Percentiles rank a stretch among this genome's conserved stretches.
These are phyloP conservation scores for Isoetes taiwanensis DNA, from an alignment of 75 land plant genomes.

Conservation along the genomic window DNA sequence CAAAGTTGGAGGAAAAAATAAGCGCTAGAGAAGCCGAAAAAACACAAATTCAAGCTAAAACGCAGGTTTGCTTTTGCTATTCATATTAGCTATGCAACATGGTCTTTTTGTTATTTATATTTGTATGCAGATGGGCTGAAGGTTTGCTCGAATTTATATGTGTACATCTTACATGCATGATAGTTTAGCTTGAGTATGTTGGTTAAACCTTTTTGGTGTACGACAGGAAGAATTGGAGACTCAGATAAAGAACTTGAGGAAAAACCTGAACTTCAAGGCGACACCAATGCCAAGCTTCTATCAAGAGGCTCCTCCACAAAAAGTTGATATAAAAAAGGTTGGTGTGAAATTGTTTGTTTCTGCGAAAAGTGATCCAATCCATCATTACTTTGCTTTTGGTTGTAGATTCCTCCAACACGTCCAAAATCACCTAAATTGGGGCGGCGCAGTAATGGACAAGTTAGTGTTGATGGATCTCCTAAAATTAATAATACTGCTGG, in stretches of 20 bases:
- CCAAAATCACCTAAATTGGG: slow-evolving; percentile 43
- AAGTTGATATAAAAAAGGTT: slow-evolving; percentile 24
- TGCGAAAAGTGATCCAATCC: neutral
- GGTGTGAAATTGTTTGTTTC: neutral
- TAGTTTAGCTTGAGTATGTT: too few relatives aligned
- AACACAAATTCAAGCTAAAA: slow-evolving; percentile 39
- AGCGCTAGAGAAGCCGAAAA: slow-evolving; percentile 64
- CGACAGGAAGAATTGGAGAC: slow-evolving; percentile 36
- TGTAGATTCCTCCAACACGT: slow-evolving; percentile 41
- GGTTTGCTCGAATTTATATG: too few relatives aligned
- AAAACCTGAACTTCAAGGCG: slow-evolving; percentile 42
- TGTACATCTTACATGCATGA: too few relatives aligned
- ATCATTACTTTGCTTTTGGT: neutral
- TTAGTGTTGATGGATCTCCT: too few relatives aligned
- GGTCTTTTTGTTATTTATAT: too few relatives aligned
- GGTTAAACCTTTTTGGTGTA: too few relatives aligned
- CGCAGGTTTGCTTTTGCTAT: too few relatives aligned
- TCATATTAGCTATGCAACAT: too few relatives aligned
- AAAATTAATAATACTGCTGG: too few relatives aligned
- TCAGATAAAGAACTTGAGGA: slow-evolving; percentile 31
- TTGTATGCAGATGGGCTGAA: too few relatives aligned
- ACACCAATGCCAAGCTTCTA: slow-evolving; percentile 44
- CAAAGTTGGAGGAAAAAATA: slow-evolving; percentile 43
- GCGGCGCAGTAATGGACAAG: slow-evolving; percentile 9
- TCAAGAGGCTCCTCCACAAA: slow-evolving; percentile 18